phyloP scores from a whole-genome alignment of 2,329 filamentous ascomycete species.

The Hypoxylon sp. region DNA sequence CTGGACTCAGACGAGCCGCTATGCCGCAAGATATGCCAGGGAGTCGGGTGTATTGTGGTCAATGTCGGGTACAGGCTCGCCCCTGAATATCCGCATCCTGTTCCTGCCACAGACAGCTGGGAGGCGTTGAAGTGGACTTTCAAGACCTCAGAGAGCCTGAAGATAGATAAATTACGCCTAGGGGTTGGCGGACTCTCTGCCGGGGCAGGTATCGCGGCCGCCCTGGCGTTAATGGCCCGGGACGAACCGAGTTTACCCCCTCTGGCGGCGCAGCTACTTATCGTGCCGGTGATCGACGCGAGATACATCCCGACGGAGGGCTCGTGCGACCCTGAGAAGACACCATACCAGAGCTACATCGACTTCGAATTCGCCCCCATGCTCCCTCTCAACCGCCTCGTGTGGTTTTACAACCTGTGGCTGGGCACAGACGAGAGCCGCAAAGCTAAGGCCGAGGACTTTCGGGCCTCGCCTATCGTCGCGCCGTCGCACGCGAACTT shows the following conservation, averaged over 20 bases:
- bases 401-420: conserved; percentile 55
- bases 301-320: conserved; percentile 51
- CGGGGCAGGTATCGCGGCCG: conserved; percentile 48
- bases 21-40: conserved; percentile 60
- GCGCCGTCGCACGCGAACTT: conserved; percentile 51
- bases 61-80: conserved; percentile 65
- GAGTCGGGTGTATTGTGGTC: conserved; percentile 59
- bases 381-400: conserved; percentile 50
- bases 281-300: conserved; percentile 52
- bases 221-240: conserved; percentile 43
- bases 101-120: conserved; percentile 61
- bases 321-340: conserved; percentile 40
- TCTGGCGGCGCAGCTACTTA: conserved; percentile 51
- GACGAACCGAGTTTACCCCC: conserved; percentile 47
- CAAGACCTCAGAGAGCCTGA: conserved; percentile 47
- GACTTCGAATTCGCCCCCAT: conserved; percentile 52
- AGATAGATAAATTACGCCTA: conserved; percentile 44
- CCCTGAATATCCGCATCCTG: conserved; percentile 63
- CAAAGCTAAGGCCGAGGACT: conserved; percentile 46
- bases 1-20: conserved; percentile 62
- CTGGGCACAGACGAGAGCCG: conserved; percentile 50
- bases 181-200: conserved; percentile 46
- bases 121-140: conserved; percentile 57
- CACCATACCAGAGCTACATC: conserved; percentile 51
- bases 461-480: conserved; percentile 51